Percentiles rank a stretch among this genome's conserved stretches.
Evolutionary conservation across 495 filamentous ascomycete species (phyloP).

Genomic region (Cryomyces antarcticus): DNA sequence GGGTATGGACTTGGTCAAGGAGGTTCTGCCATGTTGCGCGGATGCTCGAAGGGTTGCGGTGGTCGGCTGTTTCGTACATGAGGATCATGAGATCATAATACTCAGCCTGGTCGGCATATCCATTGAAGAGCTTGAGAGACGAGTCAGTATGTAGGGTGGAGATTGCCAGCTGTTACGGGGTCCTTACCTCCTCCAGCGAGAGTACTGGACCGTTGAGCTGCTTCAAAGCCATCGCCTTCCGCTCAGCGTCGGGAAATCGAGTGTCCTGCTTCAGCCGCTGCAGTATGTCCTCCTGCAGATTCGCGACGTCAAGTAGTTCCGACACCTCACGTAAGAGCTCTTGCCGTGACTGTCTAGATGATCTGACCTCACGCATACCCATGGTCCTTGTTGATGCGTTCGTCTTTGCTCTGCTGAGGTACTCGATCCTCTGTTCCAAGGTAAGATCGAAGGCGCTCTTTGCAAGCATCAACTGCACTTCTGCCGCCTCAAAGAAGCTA

Average conservation of each 20-base stretch:
- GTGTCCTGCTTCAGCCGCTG: constrained; percentile 54
- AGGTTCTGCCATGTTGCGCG: constrained; percentile 65
- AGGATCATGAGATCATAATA: constrained; percentile 86
- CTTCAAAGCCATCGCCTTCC: constrained; percentile 35
- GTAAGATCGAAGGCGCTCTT: constrained; percentile 55
- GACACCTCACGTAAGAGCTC: constrained; percentile 60
- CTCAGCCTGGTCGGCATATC: constrained; percentile 64
- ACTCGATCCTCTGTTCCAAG: constrained; percentile 65
- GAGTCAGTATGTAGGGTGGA: constrained; percentile 1
- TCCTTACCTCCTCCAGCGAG: constrained; percentile 49
- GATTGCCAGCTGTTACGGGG: neutral
- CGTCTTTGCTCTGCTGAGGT: constrained; percentile 68
- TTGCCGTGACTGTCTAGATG: constrained; percentile 45
- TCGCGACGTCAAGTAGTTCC: constrained; percentile 77
- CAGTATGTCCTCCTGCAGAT: constrained; percentile 82
- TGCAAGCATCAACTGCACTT: constrained; percentile 66
- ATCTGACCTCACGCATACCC: constrained; percentile 30
- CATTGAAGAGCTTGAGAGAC: constrained; percentile 56
- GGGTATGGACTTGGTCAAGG: constrained; percentile 45
- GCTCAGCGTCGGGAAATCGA: constrained; percentile 35
- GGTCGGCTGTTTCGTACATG: constrained; percentile 75
- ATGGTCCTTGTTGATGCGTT: constrained; percentile 60
- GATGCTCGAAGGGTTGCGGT: constrained; percentile 68
- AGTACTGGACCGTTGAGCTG: constrained; percentile 56
- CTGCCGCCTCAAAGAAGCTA: constrained; percentile 64